Percentiles rank a stretch among this genome's conserved stretches.
Evolutionary conservation across 148 eudicot species (phyloP).

Genomic region (Vaccinium myrtillus): DNA sequence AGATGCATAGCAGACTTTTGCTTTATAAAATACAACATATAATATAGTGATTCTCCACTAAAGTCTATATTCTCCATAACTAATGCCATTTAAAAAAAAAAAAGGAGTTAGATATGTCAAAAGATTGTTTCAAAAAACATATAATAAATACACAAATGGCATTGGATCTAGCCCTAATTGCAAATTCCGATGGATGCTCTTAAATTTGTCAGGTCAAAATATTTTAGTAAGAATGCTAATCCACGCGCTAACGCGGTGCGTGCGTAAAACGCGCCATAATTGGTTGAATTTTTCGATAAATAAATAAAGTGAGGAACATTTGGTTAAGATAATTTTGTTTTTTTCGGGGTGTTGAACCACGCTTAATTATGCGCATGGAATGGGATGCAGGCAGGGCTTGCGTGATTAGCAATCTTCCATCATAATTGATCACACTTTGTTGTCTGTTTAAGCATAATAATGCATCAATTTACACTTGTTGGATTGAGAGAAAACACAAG

Average conservation of each 20-base stretch:
- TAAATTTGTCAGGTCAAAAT: not conserved
- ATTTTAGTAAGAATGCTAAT: not conserved
- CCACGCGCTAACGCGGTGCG: not conserved
- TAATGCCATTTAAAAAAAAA: not conserved
- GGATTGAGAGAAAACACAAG: not conserved
- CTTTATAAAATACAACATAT: not conserved
- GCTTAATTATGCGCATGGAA: slow-evolving; percentile 15
- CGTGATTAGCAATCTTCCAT: slow-evolving; percentile 15
- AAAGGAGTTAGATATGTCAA: not conserved
- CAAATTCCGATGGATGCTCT: slow-evolving; percentile 31
- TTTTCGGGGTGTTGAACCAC: not conserved
- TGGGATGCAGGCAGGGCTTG: slow-evolving; percentile 13
- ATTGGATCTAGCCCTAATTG: slow-evolving; percentile 33
- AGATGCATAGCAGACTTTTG: slow-evolving; percentile 7
- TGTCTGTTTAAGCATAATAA: not conserved
- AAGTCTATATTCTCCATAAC: slow-evolving; percentile 20
- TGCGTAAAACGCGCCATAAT: not conserved
- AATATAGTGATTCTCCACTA: not conserved
- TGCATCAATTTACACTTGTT: not conserved
- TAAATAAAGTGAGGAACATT: not conserved
- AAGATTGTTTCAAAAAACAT: not conserved
- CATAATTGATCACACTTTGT: slow-evolving; percentile 7
- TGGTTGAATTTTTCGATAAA: not conserved
- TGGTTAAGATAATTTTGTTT: not conserved
- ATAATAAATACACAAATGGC: slow-evolving; percentile 21